Conservation (phyloP, 116 monocot genomes). For the Papilionanthe hybrid region DNA sequence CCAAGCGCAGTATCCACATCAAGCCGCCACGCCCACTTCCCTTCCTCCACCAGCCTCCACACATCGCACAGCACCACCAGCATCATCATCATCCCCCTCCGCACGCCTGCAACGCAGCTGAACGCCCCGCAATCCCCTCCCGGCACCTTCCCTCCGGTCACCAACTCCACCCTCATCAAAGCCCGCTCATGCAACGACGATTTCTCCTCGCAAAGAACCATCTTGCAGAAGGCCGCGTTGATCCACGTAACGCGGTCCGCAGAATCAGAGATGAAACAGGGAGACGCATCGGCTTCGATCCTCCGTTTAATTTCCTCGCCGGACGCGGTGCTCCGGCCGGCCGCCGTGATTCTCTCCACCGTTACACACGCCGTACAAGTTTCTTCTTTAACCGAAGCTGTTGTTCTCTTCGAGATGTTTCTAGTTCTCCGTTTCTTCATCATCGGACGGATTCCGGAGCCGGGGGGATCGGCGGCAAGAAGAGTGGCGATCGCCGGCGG, state of each 20-base stretch:
- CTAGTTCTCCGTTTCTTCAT: not conserved
- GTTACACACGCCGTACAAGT: conserved; percentile 13
- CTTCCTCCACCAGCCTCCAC: conserved; percentile 34
- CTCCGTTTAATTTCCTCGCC: not conserved
- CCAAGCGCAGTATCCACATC: conserved; percentile 48
- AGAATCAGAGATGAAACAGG: conserved; percentile 23
- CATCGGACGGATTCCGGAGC: not conserved
- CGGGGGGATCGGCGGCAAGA: not conserved
- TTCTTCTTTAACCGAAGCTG: conserved; percentile 19
- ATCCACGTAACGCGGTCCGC: conserved; percentile 38
- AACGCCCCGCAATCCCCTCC: conserved; percentile 3
- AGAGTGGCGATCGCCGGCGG: conserved; percentile 15
- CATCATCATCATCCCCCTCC: conserved; percentile 20
- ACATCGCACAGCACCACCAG: conserved; percentile 60
- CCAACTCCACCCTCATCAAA: conserved; percentile 36
- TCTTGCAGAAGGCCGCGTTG: conserved; percentile 39
- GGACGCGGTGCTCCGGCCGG: not conserved
- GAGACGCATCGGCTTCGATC: conserved; percentile 23
- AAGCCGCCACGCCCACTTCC: conserved; percentile 41
- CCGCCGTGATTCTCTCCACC: conserved; percentile 34
- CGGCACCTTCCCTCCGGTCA: conserved; percentile 21
- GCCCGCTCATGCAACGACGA: conserved; percentile 6
- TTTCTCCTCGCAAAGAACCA: conserved; percentile 20
- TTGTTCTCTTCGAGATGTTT: conserved; percentile 2
- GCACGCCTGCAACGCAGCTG: conserved; percentile 34